phyloP scores from a whole-genome alignment of 164 flowering plant genomes.

The Kingdonia uniflora region DNA sequence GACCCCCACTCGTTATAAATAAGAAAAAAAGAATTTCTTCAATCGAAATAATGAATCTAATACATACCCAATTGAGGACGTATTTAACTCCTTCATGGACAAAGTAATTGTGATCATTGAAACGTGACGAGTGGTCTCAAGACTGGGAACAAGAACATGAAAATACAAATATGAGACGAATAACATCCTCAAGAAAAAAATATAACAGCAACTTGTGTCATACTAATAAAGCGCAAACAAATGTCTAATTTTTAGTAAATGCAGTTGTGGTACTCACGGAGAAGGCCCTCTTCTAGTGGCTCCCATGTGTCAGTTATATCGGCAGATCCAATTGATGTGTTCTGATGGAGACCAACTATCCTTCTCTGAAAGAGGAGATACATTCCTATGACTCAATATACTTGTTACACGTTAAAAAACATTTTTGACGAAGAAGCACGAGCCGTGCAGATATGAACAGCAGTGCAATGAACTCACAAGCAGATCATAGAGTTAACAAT shows the following conservation, averaged over 20 bases:
- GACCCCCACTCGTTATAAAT: too few relatives aligned
- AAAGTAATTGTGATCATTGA: conserved; percentile 53
- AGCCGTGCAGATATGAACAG: too few relatives aligned
- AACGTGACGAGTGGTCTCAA: conserved; percentile 60
- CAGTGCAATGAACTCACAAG: too few relatives aligned
- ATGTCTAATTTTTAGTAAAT: neutral
- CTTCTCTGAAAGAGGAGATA: conserved; percentile 36
- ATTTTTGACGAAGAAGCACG: too few relatives aligned
- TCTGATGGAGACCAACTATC: conserved; percentile 59
- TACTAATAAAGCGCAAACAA: neutral
- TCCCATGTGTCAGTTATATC: conserved; percentile 65
- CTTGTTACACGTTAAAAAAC: too few relatives aligned
- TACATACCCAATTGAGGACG: conserved; percentile 42
- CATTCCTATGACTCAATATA: too few relatives aligned
- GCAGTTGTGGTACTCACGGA: conserved; percentile 30
- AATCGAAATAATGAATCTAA: too few relatives aligned
- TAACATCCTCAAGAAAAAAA: neutral
- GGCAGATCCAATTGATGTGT: conserved; percentile 46
- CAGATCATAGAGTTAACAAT: conserved; percentile 2
- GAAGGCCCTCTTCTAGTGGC: conserved; percentile 74
- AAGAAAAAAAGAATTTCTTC: too few relatives aligned
- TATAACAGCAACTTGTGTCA: too few relatives aligned
- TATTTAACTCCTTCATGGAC: conserved; percentile 50
- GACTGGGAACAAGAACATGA: conserved; percentile 19
- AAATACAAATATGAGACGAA: neutral